These are phyloP conservation scores for Bruguiera gymnorhiza DNA, from an alignment of 345 rosid genomes.

Conservation along the genomic window DNA sequence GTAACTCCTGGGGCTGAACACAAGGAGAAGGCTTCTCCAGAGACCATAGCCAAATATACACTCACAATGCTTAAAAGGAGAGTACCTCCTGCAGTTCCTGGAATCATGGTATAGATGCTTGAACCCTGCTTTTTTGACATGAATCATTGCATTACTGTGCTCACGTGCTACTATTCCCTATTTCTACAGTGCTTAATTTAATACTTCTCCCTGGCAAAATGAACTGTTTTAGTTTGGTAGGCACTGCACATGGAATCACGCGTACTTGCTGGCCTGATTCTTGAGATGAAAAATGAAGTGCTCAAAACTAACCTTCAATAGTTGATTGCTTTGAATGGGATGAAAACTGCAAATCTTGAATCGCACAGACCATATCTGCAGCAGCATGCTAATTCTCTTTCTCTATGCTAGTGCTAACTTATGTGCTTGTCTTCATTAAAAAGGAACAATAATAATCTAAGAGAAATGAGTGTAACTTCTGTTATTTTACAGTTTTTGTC, in stretches of 20 bases:
- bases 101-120: constrained; percentile 65
- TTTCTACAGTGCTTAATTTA: neutral
- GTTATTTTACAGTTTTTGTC: constrained; percentile 68
- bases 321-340: neutral
- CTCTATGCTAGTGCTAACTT: neutral
- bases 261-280: no score
- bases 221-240: no score
- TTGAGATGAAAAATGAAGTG: no score
- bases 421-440: no score
- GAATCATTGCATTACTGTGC: constrained; percentile 1
- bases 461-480: neutral
- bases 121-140: constrained; percentile 8
- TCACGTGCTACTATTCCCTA: neutral
- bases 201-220: neutral
- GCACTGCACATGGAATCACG: no score
- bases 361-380: neutral
- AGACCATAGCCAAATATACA: constrained; percentile 82
- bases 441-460: neutral
- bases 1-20: constrained; percentile 98
- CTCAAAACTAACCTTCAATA: neutral
- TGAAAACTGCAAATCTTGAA: neutral
- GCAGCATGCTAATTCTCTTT: neutral
- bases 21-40: constrained; percentile 85
- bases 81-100: constrained; percentile 97
- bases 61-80: constrained; percentile 88